A percentile compares a stretch with the other conserved stretches of the same genome.
phyloP scores from a whole-genome alignment of 192 early-diverging fungal species.

The Irineochytrium annulatum region DNA sequence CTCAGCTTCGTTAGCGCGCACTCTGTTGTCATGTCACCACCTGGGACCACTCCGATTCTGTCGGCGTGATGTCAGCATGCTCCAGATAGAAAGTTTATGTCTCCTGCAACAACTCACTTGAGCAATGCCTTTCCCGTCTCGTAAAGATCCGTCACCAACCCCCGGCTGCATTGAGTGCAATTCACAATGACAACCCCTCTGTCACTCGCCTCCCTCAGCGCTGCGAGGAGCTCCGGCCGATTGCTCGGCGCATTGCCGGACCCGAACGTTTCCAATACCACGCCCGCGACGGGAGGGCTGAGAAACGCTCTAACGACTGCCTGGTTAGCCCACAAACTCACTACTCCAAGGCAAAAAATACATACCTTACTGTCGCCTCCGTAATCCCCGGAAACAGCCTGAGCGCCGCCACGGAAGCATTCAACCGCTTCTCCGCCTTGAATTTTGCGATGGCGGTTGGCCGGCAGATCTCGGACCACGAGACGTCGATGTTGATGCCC shows the following conservation, averaged over 20 bases:
- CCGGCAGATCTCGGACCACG: conserved; percentile 81
- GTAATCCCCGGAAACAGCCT: conserved; percentile 94
- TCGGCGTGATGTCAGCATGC: conserved; percentile 83
- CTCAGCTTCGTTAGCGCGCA: conserved; percentile 95
- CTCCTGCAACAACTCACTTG: conserved; percentile 51
- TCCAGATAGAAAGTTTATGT: conserved; percentile 63
- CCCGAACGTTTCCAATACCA: conserved; percentile 95
- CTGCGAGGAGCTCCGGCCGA: conserved; percentile 76
- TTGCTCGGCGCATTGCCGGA: conserved; percentile 94
- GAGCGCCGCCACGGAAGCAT: conserved; percentile 81
- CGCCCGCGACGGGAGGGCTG: conserved; percentile 77
- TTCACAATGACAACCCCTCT: conserved; percentile 97
- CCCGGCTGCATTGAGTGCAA: conserved; percentile 78
- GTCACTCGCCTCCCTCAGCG: conserved; percentile 79
- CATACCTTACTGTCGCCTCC: conserved; percentile 76
- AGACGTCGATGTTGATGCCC: conserved; percentile 97
- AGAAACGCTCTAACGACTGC: conserved; percentile 85
- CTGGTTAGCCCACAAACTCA: too few species aligned
- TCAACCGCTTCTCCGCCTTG: conserved; percentile 77
- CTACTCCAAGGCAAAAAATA: too few species aligned
- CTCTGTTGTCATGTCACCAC: conserved; percentile 88
- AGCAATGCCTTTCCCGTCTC: conserved; percentile 82
- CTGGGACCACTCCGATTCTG: conserved; percentile 75
- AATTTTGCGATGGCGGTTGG: conserved; percentile 84
- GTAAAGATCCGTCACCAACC: conserved; percentile 86